These are phyloP conservation scores for Scedosporium aurantiacum DNA, from an alignment of 2,329 filamentous ascomycete species.

Conservation along the genomic window DNA sequence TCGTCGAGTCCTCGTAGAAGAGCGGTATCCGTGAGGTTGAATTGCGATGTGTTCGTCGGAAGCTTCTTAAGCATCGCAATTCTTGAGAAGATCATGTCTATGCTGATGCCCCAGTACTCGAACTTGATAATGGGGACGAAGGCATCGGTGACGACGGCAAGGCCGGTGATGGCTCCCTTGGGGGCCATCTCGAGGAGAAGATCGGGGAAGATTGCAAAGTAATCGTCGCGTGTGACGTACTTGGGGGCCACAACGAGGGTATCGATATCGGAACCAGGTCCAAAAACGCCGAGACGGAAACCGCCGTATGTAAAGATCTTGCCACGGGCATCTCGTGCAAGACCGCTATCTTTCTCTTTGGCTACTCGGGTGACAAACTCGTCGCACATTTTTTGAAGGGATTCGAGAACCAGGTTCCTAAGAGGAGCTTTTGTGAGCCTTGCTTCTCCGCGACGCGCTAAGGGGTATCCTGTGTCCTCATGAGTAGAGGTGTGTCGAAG, in stretches of 20 bases:
- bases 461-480: no score
- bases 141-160: slow-evolving; percentile 77
- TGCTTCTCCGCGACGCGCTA: not conserved
- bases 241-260: slow-evolving; percentile 86
- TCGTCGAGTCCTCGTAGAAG: slow-evolving; percentile 80
- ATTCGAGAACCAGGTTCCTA: slow-evolving; percentile 61
- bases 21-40: slow-evolving; percentile 72
- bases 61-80: slow-evolving; percentile 61
- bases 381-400: slow-evolving; percentile 68
- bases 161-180: slow-evolving; percentile 68
- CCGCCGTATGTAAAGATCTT: slow-evolving; percentile 96
- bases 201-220: slow-evolving; percentile 80
- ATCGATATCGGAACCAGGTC: slow-evolving; percentile 95
- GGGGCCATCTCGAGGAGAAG: slow-evolving; percentile 67
- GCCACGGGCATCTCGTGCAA: slow-evolving; percentile 75
- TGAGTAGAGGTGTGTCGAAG: not conserved
- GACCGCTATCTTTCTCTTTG: slow-evolving; percentile 54
- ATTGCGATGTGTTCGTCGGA: slow-evolving; percentile 47
- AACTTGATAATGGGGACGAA: slow-evolving; percentile 98
- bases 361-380: slow-evolving; percentile 82
- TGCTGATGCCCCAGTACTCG: slow-evolving; percentile 80
- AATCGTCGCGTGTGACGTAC: slow-evolving; percentile 80
- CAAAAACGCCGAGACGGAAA: slow-evolving; percentile 86
- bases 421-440: slow-evolving; percentile 4
- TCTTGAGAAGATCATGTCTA: slow-evolving; percentile 84